Percentiles rank a stretch among this genome's conserved stretches.
Evolutionary conservation across 73 alveolate species (phyloP).

Genomic region (Paramecium bursaria): DNA sequence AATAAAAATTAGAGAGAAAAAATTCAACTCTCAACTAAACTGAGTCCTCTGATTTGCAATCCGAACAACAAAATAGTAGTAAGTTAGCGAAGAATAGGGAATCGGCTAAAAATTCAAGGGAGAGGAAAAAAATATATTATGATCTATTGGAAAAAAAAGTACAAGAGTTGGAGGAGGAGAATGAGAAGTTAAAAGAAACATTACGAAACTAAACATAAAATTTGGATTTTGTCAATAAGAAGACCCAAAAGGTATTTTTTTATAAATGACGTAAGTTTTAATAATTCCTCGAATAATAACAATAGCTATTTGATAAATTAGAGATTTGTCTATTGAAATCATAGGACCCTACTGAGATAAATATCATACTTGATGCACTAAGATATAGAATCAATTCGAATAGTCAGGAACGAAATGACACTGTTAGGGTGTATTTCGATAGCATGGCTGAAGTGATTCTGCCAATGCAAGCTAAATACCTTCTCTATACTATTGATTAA

Average conservation of each 20-base stretch:
- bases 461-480: conserved; percentile 29
- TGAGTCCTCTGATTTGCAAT: conserved; percentile 12
- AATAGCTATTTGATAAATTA: conserved; percentile 6
- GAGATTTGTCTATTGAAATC: conserved; percentile 1
- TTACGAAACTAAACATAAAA: conserved; percentile 3
- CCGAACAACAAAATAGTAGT: not conserved
- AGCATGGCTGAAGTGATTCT: conserved; percentile 28
- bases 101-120: conserved; percentile 60
- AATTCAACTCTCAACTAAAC: not conserved
- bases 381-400: conserved; percentile 40
- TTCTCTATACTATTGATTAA: conserved; percentile 6
- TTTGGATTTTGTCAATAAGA: conserved; percentile 21
- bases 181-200: conserved; percentile 43
- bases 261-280: not conserved
- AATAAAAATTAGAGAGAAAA: conserved; percentile 52
- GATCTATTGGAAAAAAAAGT: conserved; percentile 17
- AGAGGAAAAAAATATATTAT: conserved; percentile 43
- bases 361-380: conserved; percentile 19
- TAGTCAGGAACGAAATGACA: conserved; percentile 31
- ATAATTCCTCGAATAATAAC: conserved; percentile 6
- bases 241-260: not conserved
- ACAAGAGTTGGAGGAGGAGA: conserved; percentile 37
- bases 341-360: not conserved
- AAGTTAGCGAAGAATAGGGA: conserved; percentile 59
- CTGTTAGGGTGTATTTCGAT: conserved; percentile 45